Evolutionary conservation across 148 eudicot genomes (phyloP), one percentile per base, ranked within the genome.

Genomic region (Cornus controversa): DNA sequence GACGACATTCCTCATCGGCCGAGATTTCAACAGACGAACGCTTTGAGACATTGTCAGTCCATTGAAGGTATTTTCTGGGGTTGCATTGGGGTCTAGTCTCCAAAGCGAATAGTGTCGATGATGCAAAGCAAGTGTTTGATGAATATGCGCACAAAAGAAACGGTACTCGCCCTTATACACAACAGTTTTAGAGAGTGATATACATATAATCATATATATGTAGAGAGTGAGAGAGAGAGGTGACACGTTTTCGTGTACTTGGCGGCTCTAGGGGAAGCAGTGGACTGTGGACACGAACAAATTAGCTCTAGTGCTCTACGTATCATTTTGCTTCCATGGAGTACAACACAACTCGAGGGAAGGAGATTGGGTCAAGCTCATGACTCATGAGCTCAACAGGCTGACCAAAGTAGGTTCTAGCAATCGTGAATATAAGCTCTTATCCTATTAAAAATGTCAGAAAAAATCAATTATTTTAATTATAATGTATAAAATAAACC

Each of bases 101-200:
- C 3, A 40, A 36, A 27, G 40, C 22, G 24, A 31, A 11, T 5
- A 34, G 27, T 50, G 31, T 34, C 27, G 66, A 36, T 2, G 37
- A 62, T 27, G 82, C 80, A 10, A 26, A 76, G 31, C 36, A 82
- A 66, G 24, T 80, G 85, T 82, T 80, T 80, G 83, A 70, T 24
- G 75, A 6, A 75, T 72, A 73, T 80, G 83, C 74, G 62, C 31
- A 10, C 23, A 2, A 50, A 67, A 68, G 20, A 34, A 40, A 25
- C 29, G 9, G 45, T 9, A 50, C 67, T 63, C 36, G 50, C 16
- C 14, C 20, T 4, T 26, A 73, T 42, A 0, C 50, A 4, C 16
- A 36, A 16, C 57, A 62, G 50, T 16, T 23, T 4, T 16, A 62
- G 67, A 0, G 76, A 0, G 54, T 18, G 14, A n/a, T n/a, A n/a